Evolutionary conservation across 2,329 filamentous ascomycete genomes (phyloP), one percentile per base, ranked within the genome.

Genomic region (Leptographium wingfieldii): DNA sequence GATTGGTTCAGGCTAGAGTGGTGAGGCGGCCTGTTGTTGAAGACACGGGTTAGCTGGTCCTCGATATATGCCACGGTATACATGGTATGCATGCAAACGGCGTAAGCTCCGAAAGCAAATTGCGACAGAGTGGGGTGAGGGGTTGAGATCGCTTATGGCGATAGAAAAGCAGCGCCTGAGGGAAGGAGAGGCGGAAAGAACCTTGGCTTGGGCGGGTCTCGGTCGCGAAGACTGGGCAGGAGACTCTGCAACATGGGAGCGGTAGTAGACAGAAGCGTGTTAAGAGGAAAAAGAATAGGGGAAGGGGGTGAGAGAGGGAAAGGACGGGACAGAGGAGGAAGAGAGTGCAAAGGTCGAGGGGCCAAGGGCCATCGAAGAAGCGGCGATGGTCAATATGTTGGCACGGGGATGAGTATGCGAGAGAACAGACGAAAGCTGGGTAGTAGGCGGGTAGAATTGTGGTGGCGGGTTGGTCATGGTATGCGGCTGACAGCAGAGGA

Each of bases 1-100:
- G 90, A 92, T 67, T 86, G 79, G 76, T 85, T 74, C 83, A 80
- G 77, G 77, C 77, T 73, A 77, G 77, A 72, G 65, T 82, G 71
- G 67, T 83, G 79, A 62, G 79, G 76, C 3, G 58, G 35, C 19
- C 58, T 60, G 29, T 12, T 19, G 16, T 19, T 12, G 31, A 31
- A 40, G 19, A 40, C n/a, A n/a, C 12, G 29, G 11, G 56, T 38
- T 29, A 58, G 56, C 33, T 75, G 80, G n/a, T 38, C 9, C n/a
- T 14, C 48, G 25, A 25, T 12, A 11, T 27, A 27, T 12, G 9
- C 25, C 22, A 51, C 22, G 25, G 48, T 14, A 51, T 51, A 27
- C 48, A 51, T 51, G 22, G 12, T 51, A 25, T 29, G 35, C 10
- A 11, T 43, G 54, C 10, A 29, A 25, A 25, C 55, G 27, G 19